Evolutionary conservation across 1,284 basidiomycete species (phyloP).

Genomic region (Cutaneotrichosporon sp.): DNA sequence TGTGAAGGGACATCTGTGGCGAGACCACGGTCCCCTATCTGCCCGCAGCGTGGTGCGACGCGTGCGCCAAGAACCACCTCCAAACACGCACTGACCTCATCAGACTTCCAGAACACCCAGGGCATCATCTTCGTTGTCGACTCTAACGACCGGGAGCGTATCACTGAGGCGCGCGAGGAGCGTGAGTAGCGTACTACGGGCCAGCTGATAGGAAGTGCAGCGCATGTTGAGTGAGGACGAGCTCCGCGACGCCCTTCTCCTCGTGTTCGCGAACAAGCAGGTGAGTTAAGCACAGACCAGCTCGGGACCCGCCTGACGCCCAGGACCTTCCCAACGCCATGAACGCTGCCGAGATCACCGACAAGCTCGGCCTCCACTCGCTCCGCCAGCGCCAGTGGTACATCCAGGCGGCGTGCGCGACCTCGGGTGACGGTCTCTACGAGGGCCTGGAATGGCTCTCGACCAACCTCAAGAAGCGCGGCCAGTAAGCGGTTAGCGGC

Average conservation of each 20-base stretch:
- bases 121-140: conserved; percentile 99
- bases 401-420: conserved; percentile 99
- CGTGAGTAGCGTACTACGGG: conserved; percentile 46
- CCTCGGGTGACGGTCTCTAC: conserved; percentile 97
- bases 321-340: conserved; percentile 94
- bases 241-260: conserved; percentile 94
- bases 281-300: conserved; percentile 26
- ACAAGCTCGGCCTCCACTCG: conserved; percentile 97
- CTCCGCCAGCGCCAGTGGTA: conserved; percentile 98
- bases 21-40: neutral
- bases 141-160: conserved; percentile 99
- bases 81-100: conserved; percentile 5
- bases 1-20: neutral
- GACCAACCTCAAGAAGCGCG: conserved; percentile 54
- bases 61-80: neutral
- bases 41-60: conserved; percentile 1
- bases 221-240: conserved; percentile 99
- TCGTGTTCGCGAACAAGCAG: conserved; percentile 99
- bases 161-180: conserved; percentile 98
- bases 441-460: conserved; percentile 91
- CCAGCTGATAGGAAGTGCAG: conserved; percentile 60
- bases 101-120: conserved; percentile 99
- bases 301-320: neutral
- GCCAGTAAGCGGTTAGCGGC: conserved; percentile 28
- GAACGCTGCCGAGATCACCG: conserved; percentile 99